phyloP scores from a whole-genome alignment of 306 rosid genomes.

The Lagenaria siceraria region DNA sequence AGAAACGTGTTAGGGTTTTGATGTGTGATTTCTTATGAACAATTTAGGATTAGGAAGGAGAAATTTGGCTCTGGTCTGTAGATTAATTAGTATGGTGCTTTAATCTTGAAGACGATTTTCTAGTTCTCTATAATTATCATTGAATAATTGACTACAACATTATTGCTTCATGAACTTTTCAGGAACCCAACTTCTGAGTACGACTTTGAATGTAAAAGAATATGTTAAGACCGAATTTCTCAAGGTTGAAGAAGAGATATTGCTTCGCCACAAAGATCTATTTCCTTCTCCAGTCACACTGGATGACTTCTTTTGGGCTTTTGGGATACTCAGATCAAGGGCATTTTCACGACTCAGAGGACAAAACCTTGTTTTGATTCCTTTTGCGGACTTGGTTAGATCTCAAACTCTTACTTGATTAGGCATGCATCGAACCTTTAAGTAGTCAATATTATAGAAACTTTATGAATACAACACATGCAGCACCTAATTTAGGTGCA shows the following conservation, averaged over 20 bases:
- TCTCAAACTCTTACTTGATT: constrained; percentile 2
- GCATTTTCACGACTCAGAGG: constrained; percentile 81
- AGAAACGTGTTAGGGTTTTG: background rate
- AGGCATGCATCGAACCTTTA: background rate
- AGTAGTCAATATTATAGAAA: background rate
- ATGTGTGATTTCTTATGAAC: background rate
- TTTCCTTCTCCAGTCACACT: constrained; percentile 69
- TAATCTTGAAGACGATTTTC: background rate
- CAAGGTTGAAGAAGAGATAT: constrained; percentile 62
- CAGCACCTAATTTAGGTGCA: background rate
- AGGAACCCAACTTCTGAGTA: constrained; percentile 93
- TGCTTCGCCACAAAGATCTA: constrained; percentile 58
- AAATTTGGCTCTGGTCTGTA: background rate
- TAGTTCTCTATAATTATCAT: background rate
- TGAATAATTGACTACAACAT: background rate
- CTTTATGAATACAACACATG: background rate
- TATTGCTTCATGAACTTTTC: constrained; percentile 17
- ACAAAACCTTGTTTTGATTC: constrained; percentile 76
- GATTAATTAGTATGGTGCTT: background rate
- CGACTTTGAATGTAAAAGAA: constrained; percentile 69
- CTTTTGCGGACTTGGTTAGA: constrained; percentile 79
- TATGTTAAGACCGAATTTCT: constrained; percentile 61
- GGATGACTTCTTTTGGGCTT: constrained; percentile 95
- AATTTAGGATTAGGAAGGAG: background rate
- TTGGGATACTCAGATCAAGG: constrained; percentile 90